Evolutionary conservation across 106 monocot species (phyloP).

Genomic region (Iris macrosiphon): DNA sequence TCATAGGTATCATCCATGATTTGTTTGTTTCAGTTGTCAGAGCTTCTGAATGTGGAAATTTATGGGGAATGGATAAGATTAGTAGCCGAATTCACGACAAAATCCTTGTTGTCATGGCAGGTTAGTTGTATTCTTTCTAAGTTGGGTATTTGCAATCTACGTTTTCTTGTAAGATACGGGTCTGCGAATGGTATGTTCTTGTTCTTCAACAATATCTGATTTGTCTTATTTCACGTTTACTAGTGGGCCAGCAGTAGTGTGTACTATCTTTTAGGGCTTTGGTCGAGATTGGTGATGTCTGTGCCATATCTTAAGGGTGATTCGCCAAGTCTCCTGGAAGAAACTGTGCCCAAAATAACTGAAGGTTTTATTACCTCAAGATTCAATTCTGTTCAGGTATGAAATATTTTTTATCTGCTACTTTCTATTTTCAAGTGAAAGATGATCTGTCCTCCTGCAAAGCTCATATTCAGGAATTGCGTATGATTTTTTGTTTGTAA

Average conservation of each 20-base stretch:
- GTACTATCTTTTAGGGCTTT: conserved; percentile 91
- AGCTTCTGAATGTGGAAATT: conserved; percentile 81
- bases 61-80: conserved; percentile 92
- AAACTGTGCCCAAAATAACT: conserved; percentile 93
- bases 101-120: conserved; percentile 97
- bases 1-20: neutral
- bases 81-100: conserved; percentile 86
- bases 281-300: conserved; percentile 97
- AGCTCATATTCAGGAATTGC: too few relatives aligned
- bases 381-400: conserved; percentile 94
- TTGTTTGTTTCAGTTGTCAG: conserved; percentile 56
- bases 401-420: neutral
- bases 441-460: too few relatives aligned
- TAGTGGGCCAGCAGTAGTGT: conserved; percentile 98
- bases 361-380: conserved; percentile 96
- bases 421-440: too few relatives aligned
- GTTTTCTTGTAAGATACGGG: neutral
- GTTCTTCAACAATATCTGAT: neutral
- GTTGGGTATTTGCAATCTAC: neutral
- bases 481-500: too few relatives aligned
- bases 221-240: conserved; percentile 17
- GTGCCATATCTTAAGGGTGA: conserved; percentile 96
- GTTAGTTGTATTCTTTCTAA: conserved; percentile 26
- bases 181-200: neutral
- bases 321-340: conserved; percentile 81